phyloP scores from a whole-genome alignment of 208 protist species.

The Wallacemonas sp. region DNA sequence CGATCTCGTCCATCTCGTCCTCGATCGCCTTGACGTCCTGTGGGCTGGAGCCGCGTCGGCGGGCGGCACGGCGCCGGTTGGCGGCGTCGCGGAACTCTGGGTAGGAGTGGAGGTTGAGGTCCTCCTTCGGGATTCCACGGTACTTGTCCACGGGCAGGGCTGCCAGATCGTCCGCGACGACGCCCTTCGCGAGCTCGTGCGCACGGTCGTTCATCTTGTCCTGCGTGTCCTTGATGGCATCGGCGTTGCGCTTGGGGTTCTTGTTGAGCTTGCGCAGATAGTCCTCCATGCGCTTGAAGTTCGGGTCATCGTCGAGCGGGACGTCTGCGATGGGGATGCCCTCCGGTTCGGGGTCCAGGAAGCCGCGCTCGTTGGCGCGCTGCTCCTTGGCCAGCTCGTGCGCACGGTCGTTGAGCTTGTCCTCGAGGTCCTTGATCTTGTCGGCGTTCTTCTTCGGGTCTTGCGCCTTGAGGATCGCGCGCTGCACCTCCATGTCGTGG shows the following conservation, averaged over 20 bases:
- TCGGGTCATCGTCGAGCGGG: conserved; percentile 49
- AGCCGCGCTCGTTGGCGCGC: conserved; percentile 52
- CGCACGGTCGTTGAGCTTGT: conserved; percentile 69
- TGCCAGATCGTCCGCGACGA: conserved; percentile 62
- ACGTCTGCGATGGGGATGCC: conserved; percentile 66
- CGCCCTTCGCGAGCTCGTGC: conserved; percentile 58
- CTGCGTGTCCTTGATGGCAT: conserved; percentile 58
- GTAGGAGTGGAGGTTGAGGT: conserved; percentile 72
- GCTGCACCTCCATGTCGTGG: conserved; percentile 62
- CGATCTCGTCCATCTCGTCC: conserved; percentile 66
- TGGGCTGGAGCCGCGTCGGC: conserved; percentile 2
- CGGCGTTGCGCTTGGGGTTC: conserved; percentile 54
- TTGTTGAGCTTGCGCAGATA: conserved; percentile 70
- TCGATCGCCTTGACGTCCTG: conserved; percentile 22
- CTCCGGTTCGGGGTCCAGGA: conserved; percentile 71
- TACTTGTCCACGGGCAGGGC: conserved; percentile 50
- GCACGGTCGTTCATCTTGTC: conserved; percentile 79
- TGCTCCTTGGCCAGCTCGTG: conserved; percentile 59
- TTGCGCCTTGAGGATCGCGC: conserved; percentile 57
- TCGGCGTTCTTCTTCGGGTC: conserved; percentile 46
- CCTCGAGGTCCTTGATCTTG: conserved; percentile 58
- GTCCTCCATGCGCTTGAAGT: conserved; percentile 61
- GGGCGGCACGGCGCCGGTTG: conserved; percentile 42
- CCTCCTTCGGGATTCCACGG: conserved; percentile 67
- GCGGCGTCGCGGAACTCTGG: conserved; percentile 62